A percentile compares a stretch with the other conserved stretches of the same genome.
These are phyloP conservation scores for Dactylellina cionopaga DNA, from an alignment of 2,329 filamentous ascomycete species.

Conservation along the genomic window DNA sequence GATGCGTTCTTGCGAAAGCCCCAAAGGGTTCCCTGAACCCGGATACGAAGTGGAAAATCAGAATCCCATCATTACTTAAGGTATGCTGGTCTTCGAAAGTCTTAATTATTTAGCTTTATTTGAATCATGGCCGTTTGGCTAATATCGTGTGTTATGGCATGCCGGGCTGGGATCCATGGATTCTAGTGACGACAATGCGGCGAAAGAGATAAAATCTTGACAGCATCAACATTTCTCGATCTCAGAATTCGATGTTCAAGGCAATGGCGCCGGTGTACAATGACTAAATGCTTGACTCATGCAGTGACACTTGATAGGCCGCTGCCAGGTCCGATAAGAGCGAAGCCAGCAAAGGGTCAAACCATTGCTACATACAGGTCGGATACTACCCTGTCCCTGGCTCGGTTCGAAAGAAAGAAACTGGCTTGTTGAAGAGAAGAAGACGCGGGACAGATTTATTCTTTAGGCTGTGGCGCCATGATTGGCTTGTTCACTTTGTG, in stretches of 20 bases:
- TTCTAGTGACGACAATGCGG: conserved; percentile 49
- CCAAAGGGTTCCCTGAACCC: conserved; percentile 23
- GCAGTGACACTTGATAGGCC: background rate
- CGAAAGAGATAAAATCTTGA: conserved; percentile 1
- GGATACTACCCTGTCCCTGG: conserved; percentile 21
- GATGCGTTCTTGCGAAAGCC: no score
- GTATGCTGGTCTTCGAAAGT: conserved; percentile 11
- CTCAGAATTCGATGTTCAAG: background rate
- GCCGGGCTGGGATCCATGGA: conserved; percentile 4
- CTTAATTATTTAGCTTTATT: background rate
- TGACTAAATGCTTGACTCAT: conserved; percentile 2
- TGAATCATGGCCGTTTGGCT: background rate
- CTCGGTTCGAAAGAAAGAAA: conserved; percentile 20
- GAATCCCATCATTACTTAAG: conserved; percentile 12
- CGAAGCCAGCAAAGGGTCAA: conserved; percentile 10
- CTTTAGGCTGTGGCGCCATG: background rate
- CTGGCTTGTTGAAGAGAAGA: no score
- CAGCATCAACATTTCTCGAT: conserved; percentile 7
- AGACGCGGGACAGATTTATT: no score
- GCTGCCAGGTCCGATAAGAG: background rate
- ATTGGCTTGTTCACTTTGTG: background rate
- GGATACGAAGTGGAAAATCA: conserved; percentile 22
- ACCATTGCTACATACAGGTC: conserved; percentile 9
- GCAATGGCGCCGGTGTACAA: conserved; percentile 7
- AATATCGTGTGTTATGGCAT: conserved; percentile 23